Base-by-base conservation (phyloP, 2,329 filamentous ascomycete genomes). In the Fusarium continuum region DNA sequence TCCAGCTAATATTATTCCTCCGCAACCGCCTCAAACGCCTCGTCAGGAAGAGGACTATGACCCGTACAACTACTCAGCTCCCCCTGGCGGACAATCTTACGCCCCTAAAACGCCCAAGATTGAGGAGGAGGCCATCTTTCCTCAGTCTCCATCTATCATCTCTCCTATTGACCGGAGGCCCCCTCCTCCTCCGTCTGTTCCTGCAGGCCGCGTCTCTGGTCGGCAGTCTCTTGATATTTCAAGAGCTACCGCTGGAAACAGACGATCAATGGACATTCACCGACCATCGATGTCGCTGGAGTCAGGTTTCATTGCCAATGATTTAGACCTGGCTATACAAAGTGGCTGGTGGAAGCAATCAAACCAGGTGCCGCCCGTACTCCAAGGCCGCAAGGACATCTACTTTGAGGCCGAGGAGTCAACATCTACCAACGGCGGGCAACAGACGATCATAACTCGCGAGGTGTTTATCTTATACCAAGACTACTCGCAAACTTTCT, bases 401-500 rank as follows among this genome's bases (percentile, higher is more conserved):
- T 85, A 92, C 48, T 90, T 87, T 46, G 93, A 98, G 75, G 84
- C 89, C 19, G 91, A 96, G 64, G 92, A 97, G 73, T 87, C 88
- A 2, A 88, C 84, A 7, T 85, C 89, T 13, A 83, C 85, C 10
- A 88, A 88, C 64, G 85, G 88, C 13, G 89, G 89, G 23, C 88
- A 91, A 22, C 89, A 88, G 73, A 87, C 87, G 1, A 84, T 83
- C 2, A 80, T 96, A 17, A 91, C 89, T 7, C 93, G 93, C 65
- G 88, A 93, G 57, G 83, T 97, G 35, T 95, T 90, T 69, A 82
- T 98, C n/a, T 79, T 99, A 8, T 99, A 92, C 79, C 89, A 93
- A 71, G 95, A 99, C 78, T 99, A 99, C 76, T 97, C 93, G 16
- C 95, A 98, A 74, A 98, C 94, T 0, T 83, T 96, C 64, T 85